A percentile compares a stretch with the other conserved stretches of the same genome.
These are phyloP conservation scores for Leccinellum rugosiceps DNA, from an alignment of 768 basidiomycete species.

Conservation along the genomic window DNA sequence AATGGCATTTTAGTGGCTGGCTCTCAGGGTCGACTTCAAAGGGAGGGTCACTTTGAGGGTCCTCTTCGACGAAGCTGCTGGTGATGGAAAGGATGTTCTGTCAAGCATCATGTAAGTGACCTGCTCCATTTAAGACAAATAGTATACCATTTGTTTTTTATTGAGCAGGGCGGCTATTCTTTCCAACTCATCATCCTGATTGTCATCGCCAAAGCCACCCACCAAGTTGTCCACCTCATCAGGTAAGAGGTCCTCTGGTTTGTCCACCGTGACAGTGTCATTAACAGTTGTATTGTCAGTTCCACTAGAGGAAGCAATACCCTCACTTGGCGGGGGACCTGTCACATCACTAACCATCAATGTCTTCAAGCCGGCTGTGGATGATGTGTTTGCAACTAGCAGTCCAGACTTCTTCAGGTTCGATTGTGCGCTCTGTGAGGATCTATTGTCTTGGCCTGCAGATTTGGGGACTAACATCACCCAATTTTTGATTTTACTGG, in stretches of 20 bases:
- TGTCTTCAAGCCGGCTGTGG: neutral
- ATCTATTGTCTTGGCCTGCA: neutral
- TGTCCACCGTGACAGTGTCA: too few species aligned
- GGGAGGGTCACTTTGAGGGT: neutral
- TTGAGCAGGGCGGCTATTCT: neutral
- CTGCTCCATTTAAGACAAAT: neutral
- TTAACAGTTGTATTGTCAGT: neutral
- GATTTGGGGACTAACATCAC: neutral
- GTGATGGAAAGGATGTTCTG: neutral
- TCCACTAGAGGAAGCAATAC: neutral
- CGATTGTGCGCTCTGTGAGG: neutral
- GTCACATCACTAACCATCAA: neutral
- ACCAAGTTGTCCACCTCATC: neutral
- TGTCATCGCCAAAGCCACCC: neutral
- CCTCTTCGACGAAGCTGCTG: neutral
- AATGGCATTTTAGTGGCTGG: too few species aligned
- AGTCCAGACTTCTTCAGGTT: neutral
- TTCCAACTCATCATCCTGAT: neutral
- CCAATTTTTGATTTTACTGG: neutral
- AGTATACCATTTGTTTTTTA: neutral
- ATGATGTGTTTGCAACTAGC: neutral
- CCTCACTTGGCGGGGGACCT: neutral
- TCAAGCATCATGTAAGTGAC: neutral
- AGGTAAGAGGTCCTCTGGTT: neutral
- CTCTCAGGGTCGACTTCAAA: too few species aligned